phyloP scores from a whole-genome alignment of 352 stramenopile genomes.

The Phytopythium ostracodes region DNA sequence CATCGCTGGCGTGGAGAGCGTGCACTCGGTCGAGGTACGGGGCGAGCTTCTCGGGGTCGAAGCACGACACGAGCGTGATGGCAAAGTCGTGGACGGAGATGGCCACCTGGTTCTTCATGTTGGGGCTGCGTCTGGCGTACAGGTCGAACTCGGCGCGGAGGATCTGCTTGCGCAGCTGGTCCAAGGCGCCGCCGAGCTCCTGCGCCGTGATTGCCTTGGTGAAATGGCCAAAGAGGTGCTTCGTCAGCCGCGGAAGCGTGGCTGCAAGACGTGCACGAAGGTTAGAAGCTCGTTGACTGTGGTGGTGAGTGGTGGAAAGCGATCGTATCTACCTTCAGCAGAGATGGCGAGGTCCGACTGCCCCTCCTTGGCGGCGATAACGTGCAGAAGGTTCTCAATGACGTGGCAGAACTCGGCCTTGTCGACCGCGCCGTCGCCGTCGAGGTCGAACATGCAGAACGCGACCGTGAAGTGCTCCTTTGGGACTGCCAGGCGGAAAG shows the following conservation, averaged over 20 bases:
- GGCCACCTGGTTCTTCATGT: constrained; percentile 28
- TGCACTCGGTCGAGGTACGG: constrained; percentile 58
- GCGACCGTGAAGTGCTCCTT: constrained; percentile 75
- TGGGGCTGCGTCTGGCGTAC: constrained; percentile 46
- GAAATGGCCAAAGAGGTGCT: constrained; percentile 59
- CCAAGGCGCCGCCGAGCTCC: constrained; percentile 45
- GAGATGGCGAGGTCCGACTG: constrained; percentile 21
- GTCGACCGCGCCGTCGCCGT: constrained; percentile 67
- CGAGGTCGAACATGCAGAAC: constrained; percentile 80
- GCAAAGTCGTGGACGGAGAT: constrained; percentile 80
- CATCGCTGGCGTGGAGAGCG: constrained; percentile 52
- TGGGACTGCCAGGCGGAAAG: constrained; percentile 34
- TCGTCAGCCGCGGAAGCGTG: constrained; percentile 50
- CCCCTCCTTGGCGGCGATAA: constrained; percentile 28
- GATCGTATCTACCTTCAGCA: constrained; percentile 17
- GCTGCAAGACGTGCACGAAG: constrained; percentile 3
- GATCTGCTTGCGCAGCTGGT: constrained; percentile 54
- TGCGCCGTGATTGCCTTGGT: constrained; percentile 52
- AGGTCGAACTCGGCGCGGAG: constrained; percentile 69
- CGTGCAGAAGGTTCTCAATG: constrained; percentile 55
- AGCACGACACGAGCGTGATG: constrained; percentile 68
- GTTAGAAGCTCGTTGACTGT: background rate
- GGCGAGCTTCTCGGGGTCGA: constrained; percentile 60
- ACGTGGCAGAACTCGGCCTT: constrained; percentile 73
- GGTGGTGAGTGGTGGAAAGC: background rate